Conservation (phyloP, 176 grass and related monocot genomes). For the Lolium multiflorum region DNA sequence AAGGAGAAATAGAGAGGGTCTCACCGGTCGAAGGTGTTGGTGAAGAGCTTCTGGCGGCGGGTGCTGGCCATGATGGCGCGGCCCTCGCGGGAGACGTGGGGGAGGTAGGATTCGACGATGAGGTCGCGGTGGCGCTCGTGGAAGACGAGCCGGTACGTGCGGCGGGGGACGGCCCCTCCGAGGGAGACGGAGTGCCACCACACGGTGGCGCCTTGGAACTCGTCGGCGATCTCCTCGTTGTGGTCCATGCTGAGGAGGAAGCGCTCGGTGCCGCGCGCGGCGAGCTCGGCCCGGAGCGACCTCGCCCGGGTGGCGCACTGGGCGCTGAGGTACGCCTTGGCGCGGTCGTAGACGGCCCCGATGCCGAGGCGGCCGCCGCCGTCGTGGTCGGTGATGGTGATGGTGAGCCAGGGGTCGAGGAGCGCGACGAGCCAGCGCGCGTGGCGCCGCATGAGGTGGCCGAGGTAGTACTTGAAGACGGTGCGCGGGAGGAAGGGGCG, state of each 20-base stretch:
- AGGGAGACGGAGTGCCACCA: conserved; percentile 29
- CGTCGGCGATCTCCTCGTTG: conserved; percentile 56
- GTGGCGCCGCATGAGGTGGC: conserved; percentile 14
- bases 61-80: conserved; percentile 31
- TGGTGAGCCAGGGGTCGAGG: conserved; percentile 41
- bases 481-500: conserved; percentile 15
- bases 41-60: conserved; percentile 46
- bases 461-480: not conserved
- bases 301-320: conserved; percentile 6
- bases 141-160: conserved; percentile 40
- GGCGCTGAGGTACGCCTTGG: conserved; percentile 41
- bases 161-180: not conserved
- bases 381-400: conserved; percentile 39
- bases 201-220: conserved; percentile 36
- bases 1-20: no score
- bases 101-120: conserved; percentile 48
- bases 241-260: conserved; percentile 48
- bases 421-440: not conserved
- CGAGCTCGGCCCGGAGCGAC: conserved; percentile 16
- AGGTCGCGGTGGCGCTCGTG: conserved; percentile 50
- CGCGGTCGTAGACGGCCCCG: conserved; percentile 12
- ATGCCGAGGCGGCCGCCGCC: conserved; percentile 8
- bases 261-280: conserved; percentile 19
- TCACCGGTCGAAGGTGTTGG: conserved; percentile 36
- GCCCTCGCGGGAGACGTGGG: conserved; percentile 41